Evolutionary conservation across 2,329 filamentous ascomycete species (phyloP).

Genomic region (Trichoderma sp.): DNA sequence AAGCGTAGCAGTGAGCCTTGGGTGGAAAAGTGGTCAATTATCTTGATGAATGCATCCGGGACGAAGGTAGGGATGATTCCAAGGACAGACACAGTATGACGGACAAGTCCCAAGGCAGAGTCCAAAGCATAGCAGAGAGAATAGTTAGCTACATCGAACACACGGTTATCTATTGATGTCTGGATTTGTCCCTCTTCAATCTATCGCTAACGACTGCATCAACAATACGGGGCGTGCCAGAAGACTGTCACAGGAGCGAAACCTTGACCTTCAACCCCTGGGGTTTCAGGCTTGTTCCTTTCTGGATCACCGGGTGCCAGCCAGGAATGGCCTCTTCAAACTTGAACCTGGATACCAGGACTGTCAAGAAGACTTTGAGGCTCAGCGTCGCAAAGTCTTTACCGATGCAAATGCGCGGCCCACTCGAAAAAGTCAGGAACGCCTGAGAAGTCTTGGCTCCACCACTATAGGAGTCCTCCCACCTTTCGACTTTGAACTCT

Average conservation of each 20-base stretch:
- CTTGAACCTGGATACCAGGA: not conserved
- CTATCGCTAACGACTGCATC: too few species aligned
- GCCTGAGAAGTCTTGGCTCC: slow-evolving; percentile 1
- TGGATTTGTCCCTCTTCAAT: too few species aligned
- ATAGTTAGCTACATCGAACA: too few species aligned
- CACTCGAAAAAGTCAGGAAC: slow-evolving; percentile 13
- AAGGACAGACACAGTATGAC: not conserved
- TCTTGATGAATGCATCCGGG: not conserved
- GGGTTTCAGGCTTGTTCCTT: slow-evolving; percentile 7
- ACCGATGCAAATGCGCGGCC: slow-evolving; percentile 17
- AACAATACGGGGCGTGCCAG: not conserved
- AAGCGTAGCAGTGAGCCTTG: not conserved
- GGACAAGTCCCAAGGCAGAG: not conserved
- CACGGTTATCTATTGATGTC: too few species aligned
- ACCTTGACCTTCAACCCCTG: slow-evolving; percentile 8
- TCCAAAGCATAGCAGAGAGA: not conserved
- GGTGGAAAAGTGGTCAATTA: not conserved
- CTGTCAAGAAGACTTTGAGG: slow-evolving; percentile 8
- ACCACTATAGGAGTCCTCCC: slow-evolving; percentile 9
- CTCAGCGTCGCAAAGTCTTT: slow-evolving; percentile 16
- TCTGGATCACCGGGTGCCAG: slow-evolving; percentile 8
- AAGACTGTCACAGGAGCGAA: not conserved
- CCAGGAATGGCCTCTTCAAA: slow-evolving; percentile 17
- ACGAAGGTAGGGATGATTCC: not conserved
- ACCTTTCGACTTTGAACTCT: slow-evolving; percentile 11